A percentile compares a stretch with the other conserved stretches of the same genome.
Conservation (phyloP, 805 yeast species). For the Cyberlindnera veronae region DNA sequence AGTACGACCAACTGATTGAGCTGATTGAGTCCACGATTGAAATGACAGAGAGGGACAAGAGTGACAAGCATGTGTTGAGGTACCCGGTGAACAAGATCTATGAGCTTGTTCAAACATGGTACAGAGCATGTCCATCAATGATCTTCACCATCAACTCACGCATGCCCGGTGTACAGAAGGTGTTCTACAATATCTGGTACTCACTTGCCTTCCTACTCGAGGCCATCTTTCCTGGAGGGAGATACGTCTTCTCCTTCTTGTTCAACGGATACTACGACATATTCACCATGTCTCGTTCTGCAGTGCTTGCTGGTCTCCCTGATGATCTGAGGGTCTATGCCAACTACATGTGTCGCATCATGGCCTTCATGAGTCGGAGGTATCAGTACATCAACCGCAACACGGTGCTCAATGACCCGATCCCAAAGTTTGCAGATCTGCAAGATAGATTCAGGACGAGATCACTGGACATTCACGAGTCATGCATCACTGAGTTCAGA, state of each 20-base stretch:
- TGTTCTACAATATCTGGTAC: slow-evolving; percentile 20
- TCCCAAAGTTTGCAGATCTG: slow-evolving; percentile 13
- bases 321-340: slow-evolving; percentile 12
- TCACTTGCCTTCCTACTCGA: slow-evolving; percentile 17
- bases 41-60: slow-evolving; percentile 8
- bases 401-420: slow-evolving; percentile 20
- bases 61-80: slow-evolving; percentile 13
- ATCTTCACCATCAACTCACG: slow-evolving; percentile 14
- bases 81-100: slow-evolving; percentile 21
- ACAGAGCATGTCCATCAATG: slow-evolving; percentile 16
- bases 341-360: slow-evolving; percentile 21
- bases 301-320: slow-evolving; percentile 9
- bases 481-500: slow-evolving; percentile 16
- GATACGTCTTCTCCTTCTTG: slow-evolving; percentile 22
- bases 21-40: slow-evolving; percentile 9
- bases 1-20: slow-evolving; percentile 9
- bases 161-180: slow-evolving; percentile 11
- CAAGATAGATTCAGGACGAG: slow-evolving; percentile 20
- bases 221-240: slow-evolving; percentile 13
- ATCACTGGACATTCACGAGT: slow-evolving; percentile 22
- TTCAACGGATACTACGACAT: slow-evolving; percentile 22
- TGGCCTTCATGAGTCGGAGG: slow-evolving; percentile 23
- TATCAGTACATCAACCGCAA: slow-evolving; percentile 17
- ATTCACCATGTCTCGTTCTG: slow-evolving; percentile 12
- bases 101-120: slow-evolving; percentile 18